Base-by-base conservation (phyloP, 1,139 yeast genomes). In the Yamadazyma buinensis region DNA sequence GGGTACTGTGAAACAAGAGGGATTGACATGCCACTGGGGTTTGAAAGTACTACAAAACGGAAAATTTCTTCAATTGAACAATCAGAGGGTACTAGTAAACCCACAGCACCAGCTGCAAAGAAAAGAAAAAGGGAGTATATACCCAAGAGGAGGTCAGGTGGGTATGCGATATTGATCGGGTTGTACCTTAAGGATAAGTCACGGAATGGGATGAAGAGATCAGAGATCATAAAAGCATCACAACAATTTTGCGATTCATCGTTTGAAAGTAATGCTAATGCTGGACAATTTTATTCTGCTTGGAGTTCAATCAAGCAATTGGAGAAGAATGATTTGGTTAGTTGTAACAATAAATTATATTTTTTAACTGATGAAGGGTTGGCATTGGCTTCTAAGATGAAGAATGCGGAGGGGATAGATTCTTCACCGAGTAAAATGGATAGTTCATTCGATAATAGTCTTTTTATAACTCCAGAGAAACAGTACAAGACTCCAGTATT, bases 71-170 rank as follows among this genome's bases (percentile, higher is more conserved):
- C 19, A 5, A 17, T 17, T n/a, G 19, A 17, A 17, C 7, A 7
- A 17, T 17, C n/a, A n/a, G 14, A 14, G 7, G 32, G 32, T 19
- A 4, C 14, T 14, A 25, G 15, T 19, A 6, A 13, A 8, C 18
- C n/a, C n/a, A 12, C 35, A 10, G 37, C 15, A 4, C 23, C 34
- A 23, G 49, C 39, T 53, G 49, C 36, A 39, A 54, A 51, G 28
- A 54, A 57, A 37, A 63, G 52, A 35, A 64, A 68, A 38, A 17
- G 19, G 19, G 63, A 58, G 28, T 92, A 86, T 53, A 72, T 90
- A 0, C 98, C 98, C 1, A 69, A 72, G 29, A 78, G 77, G 42
- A 64, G 94, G 27, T 78, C 95, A 0, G 97, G 97, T 0, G 94
- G 88, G 0, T 92, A 84, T 59, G 96, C 95, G 0, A 84, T 92